phyloP scores from a whole-genome alignment of 2,329 filamentous ascomycete genomes.

The Penicillium occitanis region DNA sequence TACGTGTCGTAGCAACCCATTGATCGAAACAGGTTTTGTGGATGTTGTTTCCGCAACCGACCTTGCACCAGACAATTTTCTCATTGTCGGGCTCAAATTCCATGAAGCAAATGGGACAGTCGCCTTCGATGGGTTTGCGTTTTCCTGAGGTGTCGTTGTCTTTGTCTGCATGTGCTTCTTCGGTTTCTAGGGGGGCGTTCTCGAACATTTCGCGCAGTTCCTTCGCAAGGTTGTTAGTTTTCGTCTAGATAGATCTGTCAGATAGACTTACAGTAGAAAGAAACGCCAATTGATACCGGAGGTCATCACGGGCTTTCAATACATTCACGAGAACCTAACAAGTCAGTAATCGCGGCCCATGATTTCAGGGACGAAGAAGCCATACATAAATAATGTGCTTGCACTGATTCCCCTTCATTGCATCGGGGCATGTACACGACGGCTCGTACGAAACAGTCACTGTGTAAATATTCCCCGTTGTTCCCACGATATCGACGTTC shows the following conservation, averaged over 20 bases:
- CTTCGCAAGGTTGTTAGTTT: conserved; percentile 21
- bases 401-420: conserved; percentile 58
- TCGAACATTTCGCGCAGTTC: conserved; percentile 59
- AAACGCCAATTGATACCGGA: conserved; percentile 62
- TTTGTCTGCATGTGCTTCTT: conserved; percentile 40
- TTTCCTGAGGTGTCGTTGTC: conserved; percentile 44
- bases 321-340: conserved; percentile 54
- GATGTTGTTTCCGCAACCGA: conserved; percentile 63
- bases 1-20: conserved; percentile 47
- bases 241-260: not conserved
- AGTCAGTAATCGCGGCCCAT: not conserved
- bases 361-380: not conserved
- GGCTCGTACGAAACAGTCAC: conserved; percentile 55
- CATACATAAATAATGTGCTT: conserved; percentile 62
- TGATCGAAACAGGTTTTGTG: conserved; percentile 58
- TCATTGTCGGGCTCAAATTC: conserved; percentile 51
- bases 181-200: conserved; percentile 54
- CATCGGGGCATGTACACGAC: conserved; percentile 57
- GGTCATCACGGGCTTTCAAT: conserved; percentile 55
- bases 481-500: conserved; percentile 57
- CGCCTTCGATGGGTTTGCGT: conserved; percentile 60
- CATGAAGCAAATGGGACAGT: conserved; percentile 64
- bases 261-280: conserved; percentile 46
- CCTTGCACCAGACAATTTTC: conserved; percentile 59
- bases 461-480: conserved; percentile 64